phyloP scores from a whole-genome alignment of 495 filamentous ascomycete genomes.

The Hyaloscypha hepaticicola region DNA sequence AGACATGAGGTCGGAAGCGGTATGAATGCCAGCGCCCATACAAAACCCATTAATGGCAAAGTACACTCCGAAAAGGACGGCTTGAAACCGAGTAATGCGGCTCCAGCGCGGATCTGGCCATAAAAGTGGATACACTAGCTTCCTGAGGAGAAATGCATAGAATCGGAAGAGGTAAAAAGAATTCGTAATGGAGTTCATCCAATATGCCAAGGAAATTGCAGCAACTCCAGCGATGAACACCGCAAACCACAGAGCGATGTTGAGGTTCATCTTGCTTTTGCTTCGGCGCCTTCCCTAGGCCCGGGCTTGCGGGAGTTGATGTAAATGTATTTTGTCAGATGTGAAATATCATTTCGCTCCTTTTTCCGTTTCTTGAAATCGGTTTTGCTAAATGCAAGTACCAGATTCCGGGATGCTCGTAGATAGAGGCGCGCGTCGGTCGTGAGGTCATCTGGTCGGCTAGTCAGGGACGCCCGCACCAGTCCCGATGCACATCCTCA shows the following conservation, averaged over 20 bases:
- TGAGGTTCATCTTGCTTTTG: background rate
- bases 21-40: background rate
- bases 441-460: too few species aligned
- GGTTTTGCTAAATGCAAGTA: too few species aligned
- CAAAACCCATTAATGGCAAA: slow-evolving; percentile 2
- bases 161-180: background rate
- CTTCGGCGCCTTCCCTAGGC: too few species aligned
- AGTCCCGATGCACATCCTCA: too few species aligned
- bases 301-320: too few species aligned
- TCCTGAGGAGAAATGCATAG: background rate
- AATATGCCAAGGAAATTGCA: background rate
- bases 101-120: background rate
- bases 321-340: too few species aligned
- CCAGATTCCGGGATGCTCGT: too few species aligned
- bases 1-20: background rate
- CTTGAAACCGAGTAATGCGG: slow-evolving; percentile 5
- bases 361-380: too few species aligned
- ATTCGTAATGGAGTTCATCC: background rate
- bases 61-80: background rate
- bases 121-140: background rate
- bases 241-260: background rate
- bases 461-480: too few species aligned
- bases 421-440: too few species aligned
- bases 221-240: background rate
- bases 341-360: too few species aligned